phyloP scores from a whole-genome alignment of 2,329 filamentous ascomycete species.

The Botrytis pseudocinerea region DNA sequence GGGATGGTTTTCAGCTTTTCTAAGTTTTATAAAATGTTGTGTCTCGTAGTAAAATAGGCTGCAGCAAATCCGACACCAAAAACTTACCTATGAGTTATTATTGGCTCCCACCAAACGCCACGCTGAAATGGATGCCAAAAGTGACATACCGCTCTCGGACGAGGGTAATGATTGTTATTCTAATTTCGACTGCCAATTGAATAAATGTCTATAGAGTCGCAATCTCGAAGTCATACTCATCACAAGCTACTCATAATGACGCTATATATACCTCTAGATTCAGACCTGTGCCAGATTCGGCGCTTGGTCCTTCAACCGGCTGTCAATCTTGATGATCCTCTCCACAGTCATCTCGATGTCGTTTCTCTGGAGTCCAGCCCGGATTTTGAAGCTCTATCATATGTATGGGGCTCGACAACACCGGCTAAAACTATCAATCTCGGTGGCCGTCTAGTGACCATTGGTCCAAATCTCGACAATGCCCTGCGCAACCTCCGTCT shows the following conservation, averaged over 20 bases:
- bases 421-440: conserved; percentile 11
- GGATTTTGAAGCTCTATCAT: conserved; percentile 27
- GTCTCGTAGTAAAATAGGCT: neutral
- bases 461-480: conserved; percentile 23
- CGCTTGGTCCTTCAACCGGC: conserved; percentile 20
- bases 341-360: conserved; percentile 19
- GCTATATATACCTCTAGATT: neutral
- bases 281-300: conserved; percentile 11
- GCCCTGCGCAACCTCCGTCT: conserved; percentile 19
- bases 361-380: conserved; percentile 15
- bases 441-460: neutral
- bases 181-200: fast-evolving
- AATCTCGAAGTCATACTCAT: neutral
- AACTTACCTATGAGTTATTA: neutral
- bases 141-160: neutral
- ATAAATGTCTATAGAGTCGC: neutral
- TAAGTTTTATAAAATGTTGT: neutral
- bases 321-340: neutral
- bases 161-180: fast-evolving
- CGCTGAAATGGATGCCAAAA: neutral
- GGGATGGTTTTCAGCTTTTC: neutral
- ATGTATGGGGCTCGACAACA: conserved; percentile 21
- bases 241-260: neutral
- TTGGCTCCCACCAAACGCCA: conserved; percentile 10
- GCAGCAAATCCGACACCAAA: neutral